Evolutionary conservation across 176 grass and related monocot genomes (phyloP), one percentile per base, ranked within the genome.

Genomic region (Oryza meridionalis): DNA sequence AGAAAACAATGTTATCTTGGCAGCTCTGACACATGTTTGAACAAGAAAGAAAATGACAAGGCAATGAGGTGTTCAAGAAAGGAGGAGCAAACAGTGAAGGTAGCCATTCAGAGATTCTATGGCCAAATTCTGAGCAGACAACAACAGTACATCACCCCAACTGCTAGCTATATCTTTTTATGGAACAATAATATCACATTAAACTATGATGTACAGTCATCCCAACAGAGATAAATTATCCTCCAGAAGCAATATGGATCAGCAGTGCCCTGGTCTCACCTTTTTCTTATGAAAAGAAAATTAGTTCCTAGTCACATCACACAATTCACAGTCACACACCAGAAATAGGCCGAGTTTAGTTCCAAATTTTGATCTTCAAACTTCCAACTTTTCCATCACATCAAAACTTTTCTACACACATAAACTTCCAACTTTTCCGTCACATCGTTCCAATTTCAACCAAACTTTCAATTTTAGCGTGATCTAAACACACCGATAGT

Each of bases 31-130:
- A 25, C 77, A 89, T 37, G 29, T 75, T 65, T 80, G 37, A 75
- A 81, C 7, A 50, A 65, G 63, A 69, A 81, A 74, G 42, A 77
- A 81, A 76, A 85, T 55, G 77, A 65, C 82, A 85, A 76, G 76
- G 53, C 65, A 85, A 76, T 50, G 79, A 53, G 78, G 63, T 13
- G 7, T 62, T 64, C 11, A 37, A 50, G 68, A 62, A 47, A 63
- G 70, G 58, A 69, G 15, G 31, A 83, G 86, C 58, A 72, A 72
- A n/a, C 73, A 31, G 53, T 77, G 21, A 49, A 84, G 10, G 69
- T 49, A 85, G 77, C 50, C 82, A 85, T 84, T 89, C 50, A 89
- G 65, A 89, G 58, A 81, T 70, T 65, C 77, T 76, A 51, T 7
- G 42, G 87, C 65, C 70, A 70, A 76, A 76, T 65, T 24, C 62